Evolutionary conservation across 2,329 filamentous ascomycete species (phyloP).

Genomic region (Coleophoma eucalyptorum): DNA sequence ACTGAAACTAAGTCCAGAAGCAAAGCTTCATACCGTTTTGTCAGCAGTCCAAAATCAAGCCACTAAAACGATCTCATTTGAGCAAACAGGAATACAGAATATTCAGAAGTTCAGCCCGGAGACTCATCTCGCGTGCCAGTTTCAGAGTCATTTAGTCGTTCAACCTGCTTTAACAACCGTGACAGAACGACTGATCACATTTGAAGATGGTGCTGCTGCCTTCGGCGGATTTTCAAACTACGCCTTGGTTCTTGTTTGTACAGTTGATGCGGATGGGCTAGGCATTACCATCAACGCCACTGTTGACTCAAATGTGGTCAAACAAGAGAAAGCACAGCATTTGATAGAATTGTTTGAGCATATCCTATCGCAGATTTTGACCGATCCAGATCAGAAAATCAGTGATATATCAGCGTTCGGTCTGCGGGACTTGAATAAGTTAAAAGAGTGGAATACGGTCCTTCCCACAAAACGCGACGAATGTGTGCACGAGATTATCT

Average conservation of each 20-base stretch:
- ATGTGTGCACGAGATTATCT: background rate
- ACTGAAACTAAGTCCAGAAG: conserved; percentile 9
- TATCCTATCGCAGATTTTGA: background rate
- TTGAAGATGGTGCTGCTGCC: background rate
- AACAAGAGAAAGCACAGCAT: background rate
- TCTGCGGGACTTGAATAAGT: background rate
- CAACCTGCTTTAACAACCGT: conserved; percentile 12
- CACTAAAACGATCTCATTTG: conserved; percentile 44
- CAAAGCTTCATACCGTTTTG: background rate
- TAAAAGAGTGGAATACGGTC: background rate
- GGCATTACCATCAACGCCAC: background rate
- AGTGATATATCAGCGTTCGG: background rate
- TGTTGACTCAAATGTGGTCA: background rate
- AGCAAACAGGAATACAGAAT: conserved; percentile 32
- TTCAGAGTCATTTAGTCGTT: conserved; percentile 33
- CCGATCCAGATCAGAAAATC: background rate
- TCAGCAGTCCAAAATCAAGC: conserved; percentile 23
- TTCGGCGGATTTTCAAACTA: background rate
- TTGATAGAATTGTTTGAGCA: background rate
- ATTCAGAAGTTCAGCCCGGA: conserved; percentile 20
- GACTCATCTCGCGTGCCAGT: conserved; percentile 31
- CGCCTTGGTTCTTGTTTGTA: background rate
- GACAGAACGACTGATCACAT: background rate
- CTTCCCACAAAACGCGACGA: background rate
- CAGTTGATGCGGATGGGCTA: background rate